Evolutionary conservation across 2,329 filamentous ascomycete species (phyloP), one percentile per base, ranked within the genome.

Genomic region (Thyridium curvatum): DNA sequence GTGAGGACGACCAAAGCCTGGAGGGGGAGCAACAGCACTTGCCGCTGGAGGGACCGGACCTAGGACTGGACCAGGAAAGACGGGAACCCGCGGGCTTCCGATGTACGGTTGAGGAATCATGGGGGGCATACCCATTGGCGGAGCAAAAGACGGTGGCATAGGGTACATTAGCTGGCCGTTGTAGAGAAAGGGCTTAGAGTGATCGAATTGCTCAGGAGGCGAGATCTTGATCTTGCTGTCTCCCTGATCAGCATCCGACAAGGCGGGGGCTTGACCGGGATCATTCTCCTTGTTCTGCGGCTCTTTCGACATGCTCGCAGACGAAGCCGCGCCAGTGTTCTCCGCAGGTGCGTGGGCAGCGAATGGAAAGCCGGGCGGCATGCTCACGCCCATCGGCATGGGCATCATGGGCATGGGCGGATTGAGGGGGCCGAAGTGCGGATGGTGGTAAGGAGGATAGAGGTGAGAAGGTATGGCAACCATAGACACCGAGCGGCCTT

Each of bases 151-250:
- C 4, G 46, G 28, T 6, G 51, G 44, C 9, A 52, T 37, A 1
- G 63, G 62, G 18, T 58, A 61, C 31, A 65, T 43, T 35, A 62
- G 32, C 30, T 59, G 58, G 18, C 56, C 52, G 26, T 57, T 57
- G 40, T 68, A 58, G 41, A 61, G 56, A 46, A 67, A 71, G 1
- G 71, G 66, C 29, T 65, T 64, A 26, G 49, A 61, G 18, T 57
- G 61, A 37, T 76, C 71, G 39, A 70, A 66, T 37, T 69, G 64
- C 14, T 69, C 68, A 0, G 65, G 60, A 10, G 64, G 58, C 2
- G 66, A 60, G 30, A 66, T 50, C 31, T 60, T 55, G 26, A 55
- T 43, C 21, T 55, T 55, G 3, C 48, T 34, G 4, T 66, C 58
- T 14, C 51, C 50, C 35, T 58, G 59, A 39, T 55, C 50, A 4